Evolutionary conservation across 2,329 filamentous ascomycete genomes (phyloP), one percentile per base, ranked within the genome.

Genomic region (Pestalotiopsis sp.): DNA sequence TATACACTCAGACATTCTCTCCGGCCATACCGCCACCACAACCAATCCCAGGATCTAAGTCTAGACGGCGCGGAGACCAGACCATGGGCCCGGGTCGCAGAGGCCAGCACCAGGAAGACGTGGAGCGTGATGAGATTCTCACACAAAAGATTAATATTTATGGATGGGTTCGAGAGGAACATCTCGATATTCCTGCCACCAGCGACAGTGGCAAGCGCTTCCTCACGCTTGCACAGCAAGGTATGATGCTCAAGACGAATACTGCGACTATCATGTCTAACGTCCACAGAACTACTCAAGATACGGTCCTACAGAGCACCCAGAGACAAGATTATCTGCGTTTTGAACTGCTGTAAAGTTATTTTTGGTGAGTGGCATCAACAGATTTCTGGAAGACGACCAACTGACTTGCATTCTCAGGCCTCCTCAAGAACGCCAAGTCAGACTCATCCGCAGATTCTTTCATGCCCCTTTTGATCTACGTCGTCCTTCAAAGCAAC

Each of bases 261-360:
- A 4, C 4, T 13, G n/a, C 9, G 6, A 56, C 12, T 36, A 1
- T 38, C 9, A 36, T n/a, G 9, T 38, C 70, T 76, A 66, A 75
- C 68, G 66, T 85, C 39, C n/a, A 20, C 77, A 94, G 96, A 99
- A 80, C 85, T 99, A 14, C 83, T 97, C 49, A 99, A 99, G 80
- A 98, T 99, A 77, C 97, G 95, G 77, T 96, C 93, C 9, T 99
- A 99, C 78, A 90, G 97, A 73, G 96, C 96, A n/a, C 96, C 96
- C 3, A 86, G 96, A 74, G 96, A 99, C 84, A 99, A 99, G 81
- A 96, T 99, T 67, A 98, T 99, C 64, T 99, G 96, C 80, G 94
- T 98, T 60, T 83, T 99, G 68, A 99, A 99, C 81, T 98, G 95
- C 82, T 99, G 96, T 88, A 99, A 99, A 82, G 97, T 99, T 71